Base-by-base conservation (phyloP, 495 filamentous ascomycete genomes). In the Penicillium chermesinum region DNA sequence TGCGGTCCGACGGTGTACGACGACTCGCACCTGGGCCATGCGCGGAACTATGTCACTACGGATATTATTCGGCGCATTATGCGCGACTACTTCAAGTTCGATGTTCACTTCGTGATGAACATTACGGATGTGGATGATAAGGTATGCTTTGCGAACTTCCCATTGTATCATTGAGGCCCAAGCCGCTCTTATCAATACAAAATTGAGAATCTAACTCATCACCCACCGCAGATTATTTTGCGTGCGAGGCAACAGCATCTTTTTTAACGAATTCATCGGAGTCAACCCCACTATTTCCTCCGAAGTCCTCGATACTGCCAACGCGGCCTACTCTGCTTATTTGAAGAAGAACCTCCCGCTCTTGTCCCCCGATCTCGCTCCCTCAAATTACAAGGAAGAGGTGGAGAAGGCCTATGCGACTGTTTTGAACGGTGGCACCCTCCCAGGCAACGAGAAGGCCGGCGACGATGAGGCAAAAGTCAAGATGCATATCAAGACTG, bases 1-100 rank as follows among this genome's bases (percentile, higher is more conserved):
- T 95, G 89, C 71, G 89, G 91, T 1, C 91, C 91, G 39, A 97
- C 91, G 8, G 89, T 94, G 14, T 97, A 95, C 63, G 90, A 95
- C 62, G 85, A 89, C 68, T 79, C 86, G 48, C 89, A 96, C 78
- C 66, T 96, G 33, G 91, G 91, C 17, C 91, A 96, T 69, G 89
- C 88, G 9, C 74, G 90, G 44, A 98, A 95, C 70, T 96, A 96
- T 84, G 87, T 96, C 44, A 86, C 81, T 22, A 94, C 88, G 13
- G 93, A 97, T 67, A 93, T 98, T 38, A 82, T 97, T 50, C 80
- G 91, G 32, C 78, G 93, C 57, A 88, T 96, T 53, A 70, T 97
- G 69, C 66, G 73, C 52, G 84, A 95, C 61, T 91, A 94, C 67
- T 95, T 96, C 62, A 80, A 81, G 37, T 95, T 84, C 64, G 74